Evolutionary conservation across 208 protist genomes (phyloP).

Genomic region (Leishmania aethiopica): DNA sequence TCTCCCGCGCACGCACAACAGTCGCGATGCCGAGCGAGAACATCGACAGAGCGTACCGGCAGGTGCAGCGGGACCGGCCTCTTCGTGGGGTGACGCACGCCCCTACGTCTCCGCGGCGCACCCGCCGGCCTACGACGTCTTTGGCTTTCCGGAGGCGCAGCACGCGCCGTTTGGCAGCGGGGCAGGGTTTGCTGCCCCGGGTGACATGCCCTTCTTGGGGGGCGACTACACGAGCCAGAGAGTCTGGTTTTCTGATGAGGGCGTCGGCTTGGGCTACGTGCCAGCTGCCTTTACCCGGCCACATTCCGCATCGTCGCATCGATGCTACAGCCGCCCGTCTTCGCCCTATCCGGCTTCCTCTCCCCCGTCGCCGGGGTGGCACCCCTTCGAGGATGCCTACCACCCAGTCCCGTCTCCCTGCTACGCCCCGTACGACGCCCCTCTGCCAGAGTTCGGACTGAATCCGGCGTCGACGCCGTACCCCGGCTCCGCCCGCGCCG

Average conservation of each 20-base stretch:
- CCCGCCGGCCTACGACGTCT: not conserved
- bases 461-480: not conserved
- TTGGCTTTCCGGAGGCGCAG: not conserved
- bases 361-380: not conserved
- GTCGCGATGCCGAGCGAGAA: not conserved
- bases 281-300: not conserved
- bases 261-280: not conserved
- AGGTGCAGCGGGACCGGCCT: not conserved
- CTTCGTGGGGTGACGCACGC: not conserved
- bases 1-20: not conserved
- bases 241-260: not conserved
- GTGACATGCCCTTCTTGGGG: not conserved
- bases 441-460: not conserved
- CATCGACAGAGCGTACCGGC: not conserved
- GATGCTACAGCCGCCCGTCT: not conserved
- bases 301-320: conserved; percentile 1
- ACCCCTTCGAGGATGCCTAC: not conserved
- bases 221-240: not conserved
- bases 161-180: conserved; percentile 11
- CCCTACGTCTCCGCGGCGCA: not conserved
- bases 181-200: not conserved
- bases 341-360: not conserved
- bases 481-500: not conserved
- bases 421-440: conserved; percentile 6
- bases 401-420: not conserved